Base-by-base conservation (phyloP, 345 rosid genomes). In the Lumnitzera racemosa region DNA sequence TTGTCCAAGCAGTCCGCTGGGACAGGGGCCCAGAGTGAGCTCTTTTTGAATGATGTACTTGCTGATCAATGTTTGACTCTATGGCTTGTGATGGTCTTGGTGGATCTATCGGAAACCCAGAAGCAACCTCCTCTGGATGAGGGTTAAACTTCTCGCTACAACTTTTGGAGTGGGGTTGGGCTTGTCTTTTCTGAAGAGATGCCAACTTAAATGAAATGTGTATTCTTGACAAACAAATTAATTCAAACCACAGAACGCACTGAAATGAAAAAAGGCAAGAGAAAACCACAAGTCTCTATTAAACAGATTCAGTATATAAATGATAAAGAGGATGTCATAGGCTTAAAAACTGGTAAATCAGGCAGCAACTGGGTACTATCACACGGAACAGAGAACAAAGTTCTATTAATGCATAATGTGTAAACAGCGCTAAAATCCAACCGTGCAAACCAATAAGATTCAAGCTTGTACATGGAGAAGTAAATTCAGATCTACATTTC, bases 61-160 rank as follows among this genome's bases (percentile, higher is more conserved):
- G 88, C 57, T 86, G 62, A 62, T 81, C 90, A 46, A 72, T 70
- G 70, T 68, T 77, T 61, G 84, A 69, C 61, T 90, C 99, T 57
- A 70, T 66, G 24, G 74, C 86, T 61, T 90, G 99, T 47, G 98
- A 85, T 57, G 85, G 75, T 70, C 96, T 86, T 55, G 97, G 97
- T 24, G 99, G 99, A 67, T 94, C 99, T 4, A 94, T 86, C 11
- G 99, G 99, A 73, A 94, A 94, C 56, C 99, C 99, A 41, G 99
- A 94, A 51, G 99, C 99, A 69, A 79, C 96, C 67, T 94, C 99
- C 78, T 88, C 99, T 29, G 82, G 95, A 80, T 90, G 89, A 65
- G 97, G 96, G 74, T 94, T 88, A 68, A 94, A 94, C 76, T 81
- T 94, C 89, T 94, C 99, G 66, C 97, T 94, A 46, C 96, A 76